Base-by-base conservation (phyloP, 192 early-diverging fungal genomes). In the Coemansia reversa region DNA sequence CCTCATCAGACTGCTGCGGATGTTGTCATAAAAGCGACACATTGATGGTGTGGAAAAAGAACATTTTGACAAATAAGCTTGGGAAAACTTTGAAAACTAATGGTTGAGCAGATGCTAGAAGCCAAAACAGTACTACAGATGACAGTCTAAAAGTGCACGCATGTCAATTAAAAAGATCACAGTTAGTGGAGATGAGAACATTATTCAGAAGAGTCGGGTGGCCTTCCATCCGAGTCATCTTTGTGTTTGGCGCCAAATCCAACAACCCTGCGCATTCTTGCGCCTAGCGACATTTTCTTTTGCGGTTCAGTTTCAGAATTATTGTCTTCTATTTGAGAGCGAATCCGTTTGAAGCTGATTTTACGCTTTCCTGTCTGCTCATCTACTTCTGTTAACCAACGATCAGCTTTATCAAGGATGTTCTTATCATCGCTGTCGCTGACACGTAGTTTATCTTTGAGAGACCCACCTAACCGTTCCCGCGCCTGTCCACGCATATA, bases 241-340 rank as follows among this genome's bases (percentile, higher is more conserved):
- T 27, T 59, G 14, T 39, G 14, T 45, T 62, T 65, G 9, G 35
- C 49, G 20, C 57, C 58, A 62, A 72, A 74, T 7, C 77, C 72
- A 68, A 67, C 57, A 2, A 56, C 64, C 9, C 62, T 56, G 11
- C 77, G 77, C 77, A 80, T 74, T 28, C 55, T 50, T 19, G 65
- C 72, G 8, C 77, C 77, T 11, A 80, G 7, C 3, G 77, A 80
- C 51, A 75, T 25, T 23, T 33, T 30, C 28, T 51, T 35, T 28
- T 52, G n/a, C 19, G 66, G 27, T 22, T 28, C 24, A 16, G 29
- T 24, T 12, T 53, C 63, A 3, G 49, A 55, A 14, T 54, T 51
- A 42, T 55, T 49, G 24, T 48, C 61, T 23, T 27, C 45, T 25
- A 71, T n/a, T 52, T 71, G 62, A 8, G 64, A 42, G 62, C 74